These are phyloP conservation scores for Punctularia strigosozonata DNA, from an alignment of 768 basidiomycete species.

Conservation along the genomic window DNA sequence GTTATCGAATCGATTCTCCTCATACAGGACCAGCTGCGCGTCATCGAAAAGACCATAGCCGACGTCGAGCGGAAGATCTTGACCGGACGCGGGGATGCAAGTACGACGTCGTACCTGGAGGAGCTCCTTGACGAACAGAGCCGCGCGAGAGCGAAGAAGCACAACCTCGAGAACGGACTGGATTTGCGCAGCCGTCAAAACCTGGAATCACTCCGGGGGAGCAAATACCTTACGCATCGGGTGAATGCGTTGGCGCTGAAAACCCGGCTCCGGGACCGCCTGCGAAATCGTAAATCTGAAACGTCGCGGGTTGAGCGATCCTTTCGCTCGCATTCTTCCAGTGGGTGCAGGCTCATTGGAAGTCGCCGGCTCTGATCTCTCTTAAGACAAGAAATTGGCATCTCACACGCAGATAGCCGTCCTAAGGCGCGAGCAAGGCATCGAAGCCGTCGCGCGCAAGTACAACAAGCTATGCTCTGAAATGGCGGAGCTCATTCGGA, in stretches of 20 bases:
- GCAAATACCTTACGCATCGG: constrained; percentile 5
- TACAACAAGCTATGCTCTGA: constrained; percentile 19
- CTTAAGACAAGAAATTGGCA: constrained; percentile 15
- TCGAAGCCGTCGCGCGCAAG: constrained; percentile 11
- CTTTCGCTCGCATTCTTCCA: constrained; percentile 8
- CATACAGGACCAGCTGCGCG: neutral
- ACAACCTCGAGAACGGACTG: constrained; percentile 4
- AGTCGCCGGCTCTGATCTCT: neutral
- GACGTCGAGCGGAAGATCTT: neutral
- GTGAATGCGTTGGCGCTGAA: constrained; percentile 15
- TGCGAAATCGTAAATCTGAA: constrained; percentile 12
- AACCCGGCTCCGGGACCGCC: constrained; percentile 6
- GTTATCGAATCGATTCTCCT: neutral
- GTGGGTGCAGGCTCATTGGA: constrained; percentile 9
- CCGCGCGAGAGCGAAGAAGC: too few species aligned
- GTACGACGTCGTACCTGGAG: neutral
- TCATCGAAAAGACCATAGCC: neutral
- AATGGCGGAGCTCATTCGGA: constrained; percentile 11
- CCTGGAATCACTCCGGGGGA: constrained; percentile 3
- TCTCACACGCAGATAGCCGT: constrained; percentile 16
- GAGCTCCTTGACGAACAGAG: neutral
- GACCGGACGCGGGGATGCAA: neutral
- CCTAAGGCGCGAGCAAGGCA: constrained; percentile 16
- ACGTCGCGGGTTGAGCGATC: constrained; percentile 8
- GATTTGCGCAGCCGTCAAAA: constrained; percentile 3